Evolutionary conservation across 2,329 filamentous ascomycete species (phyloP), one percentile per base, ranked within the genome.

Genomic region (Diaporthe sp.): DNA sequence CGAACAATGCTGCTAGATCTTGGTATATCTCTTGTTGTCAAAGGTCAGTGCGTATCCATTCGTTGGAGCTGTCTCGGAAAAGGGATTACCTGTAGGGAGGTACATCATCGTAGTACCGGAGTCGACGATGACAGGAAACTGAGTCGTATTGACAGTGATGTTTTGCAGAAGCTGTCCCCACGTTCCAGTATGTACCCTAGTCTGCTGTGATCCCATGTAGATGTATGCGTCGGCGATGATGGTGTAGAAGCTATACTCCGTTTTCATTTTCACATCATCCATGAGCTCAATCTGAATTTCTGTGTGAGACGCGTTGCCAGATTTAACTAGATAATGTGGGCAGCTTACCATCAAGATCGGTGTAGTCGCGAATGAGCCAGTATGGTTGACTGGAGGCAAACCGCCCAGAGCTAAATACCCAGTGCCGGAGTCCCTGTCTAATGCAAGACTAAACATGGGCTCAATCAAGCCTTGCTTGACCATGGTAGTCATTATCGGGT

Each of bases 401-500:
- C 87, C 87, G 4, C 88, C 87, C 0, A 90, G 80, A 0, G 86
- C 85, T 4, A 90, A 79, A 47, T 86, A 85, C 1, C 88, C 87
- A 10, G 84, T 84, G 13, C 78, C 77, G 1, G 78, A 71, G n/a
- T 80, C 79, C 17, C 85, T 80, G 10, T 83, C 80, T 28, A 90
- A 80, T 0, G 85, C 86, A n/a, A 89, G 79, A 77, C 84, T 86
- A 82, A 89, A 90, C 13, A 87, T 77, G 0, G 87, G 84, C 0
- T 83, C 77, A 10, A 87, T 84, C 17, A 84, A 78, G 30, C 84
- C 82, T 40, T 85, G 78, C 69, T 84, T 80, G 77, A 84, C 85
- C 85, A 90, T 86, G 47, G 82, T 87, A 10, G 83, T 86, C 77
- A 90, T 85, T n/a, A 90, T 77, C 0, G 88, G 86, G 70, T 86